These are phyloP conservation scores for Ceriops zippeliana DNA, from an alignment of 345 rosid genomes.

Conservation along the genomic window DNA sequence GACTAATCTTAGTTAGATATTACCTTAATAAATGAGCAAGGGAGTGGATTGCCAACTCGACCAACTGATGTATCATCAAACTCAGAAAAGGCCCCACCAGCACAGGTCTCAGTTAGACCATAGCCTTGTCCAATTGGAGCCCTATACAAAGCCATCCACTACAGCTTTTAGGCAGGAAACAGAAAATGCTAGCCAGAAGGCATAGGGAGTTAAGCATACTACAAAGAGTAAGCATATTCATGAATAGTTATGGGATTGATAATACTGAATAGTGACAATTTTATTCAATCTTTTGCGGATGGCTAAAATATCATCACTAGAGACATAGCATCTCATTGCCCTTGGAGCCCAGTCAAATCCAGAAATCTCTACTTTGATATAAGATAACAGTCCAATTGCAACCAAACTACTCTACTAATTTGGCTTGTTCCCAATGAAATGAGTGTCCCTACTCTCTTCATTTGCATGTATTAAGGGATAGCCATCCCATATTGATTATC, in stretches of 20 bases:
- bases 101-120: slow-evolving; percentile 98
- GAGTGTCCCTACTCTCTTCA: background rate
- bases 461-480: background rate
- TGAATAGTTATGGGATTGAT: background rate
- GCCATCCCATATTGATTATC: too few species aligned
- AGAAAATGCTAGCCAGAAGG: background rate
- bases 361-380: too few species aligned
- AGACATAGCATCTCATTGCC: background rate
- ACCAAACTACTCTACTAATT: too few species aligned
- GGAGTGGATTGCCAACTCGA: slow-evolving; percentile 95
- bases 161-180: slow-evolving; percentile 8
- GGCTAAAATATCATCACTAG: background rate
- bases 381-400: background rate
- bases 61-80: slow-evolving; percentile 94
- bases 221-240: background rate
- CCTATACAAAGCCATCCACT: slow-evolving; percentile 38
- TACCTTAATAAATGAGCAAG: slow-evolving; percentile 93
- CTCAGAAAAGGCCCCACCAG: slow-evolving; percentile 97
- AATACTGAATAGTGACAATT: background rate
- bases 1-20: slow-evolving; percentile 8
- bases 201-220: background rate
- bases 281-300: background rate
- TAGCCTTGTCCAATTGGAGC: slow-evolving; percentile 99
- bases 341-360: too few species aligned
- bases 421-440: background rate